Evolutionary conservation across 305 asterid species (phyloP), one percentile per base, ranked within the genome.

Genomic region (Rubia occidens): DNA sequence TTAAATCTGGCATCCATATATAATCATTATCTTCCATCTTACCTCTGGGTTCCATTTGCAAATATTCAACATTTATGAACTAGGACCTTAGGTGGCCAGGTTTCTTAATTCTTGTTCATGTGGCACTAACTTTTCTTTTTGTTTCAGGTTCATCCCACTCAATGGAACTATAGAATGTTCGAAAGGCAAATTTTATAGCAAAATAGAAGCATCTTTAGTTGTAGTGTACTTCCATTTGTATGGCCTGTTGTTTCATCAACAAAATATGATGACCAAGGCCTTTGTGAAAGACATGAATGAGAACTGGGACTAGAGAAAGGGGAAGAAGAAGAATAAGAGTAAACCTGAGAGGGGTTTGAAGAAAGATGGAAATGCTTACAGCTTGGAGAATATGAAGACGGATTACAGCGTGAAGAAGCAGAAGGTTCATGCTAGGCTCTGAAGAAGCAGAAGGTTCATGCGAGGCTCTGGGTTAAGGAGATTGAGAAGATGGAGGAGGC

Each of bases 141-240:
- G 11, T 69, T 78, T 43, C 88, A 95, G 99, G 74, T 64, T 74
- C 87, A 74, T 60, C 75, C 72, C 74, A 80, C 78, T 84, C 13
- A 89, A 89, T 77, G 97, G 97, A 78, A 75, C 70, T 59, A 67
- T 77, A 20, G 74, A 81, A 71, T 68, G 85, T 67, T 81, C 84
- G 3, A 74, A 78, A 71, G 85, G 91, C 89, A 95, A 89, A 85
- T 95, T 95, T 78, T 96, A 95, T 78, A 89, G 83, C 79, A 91
- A 95, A 81, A 91, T 89, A 72, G 99, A 95, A 86, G 78, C 99
- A 70, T 86, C 97, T 71, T 95, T 97, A 68, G 95, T 97, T 78
- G 89, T 89, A 80, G 89, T 95, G 99, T 95, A 95, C 83, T 95
- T 95, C 69, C 97, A 95, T 77, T 95, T 91, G 83, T 91, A 95